Evolutionary conservation across 257 asterid genomes (phyloP).

Genomic region (Jaltomata sinuosa): DNA sequence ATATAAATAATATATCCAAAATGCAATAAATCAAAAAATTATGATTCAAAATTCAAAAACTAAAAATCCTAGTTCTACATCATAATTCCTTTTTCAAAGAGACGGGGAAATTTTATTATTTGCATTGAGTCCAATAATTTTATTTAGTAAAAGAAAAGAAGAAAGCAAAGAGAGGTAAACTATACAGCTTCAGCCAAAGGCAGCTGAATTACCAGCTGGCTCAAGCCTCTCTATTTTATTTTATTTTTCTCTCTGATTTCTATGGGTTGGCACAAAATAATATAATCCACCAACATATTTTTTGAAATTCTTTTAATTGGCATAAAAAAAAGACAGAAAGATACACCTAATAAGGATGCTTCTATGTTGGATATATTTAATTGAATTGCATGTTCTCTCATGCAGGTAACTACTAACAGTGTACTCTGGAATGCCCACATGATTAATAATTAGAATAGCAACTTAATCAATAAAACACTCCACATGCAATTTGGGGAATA

Average conservation of each 20-base stretch:
- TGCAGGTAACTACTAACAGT: background rate
- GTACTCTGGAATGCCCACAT: background rate
- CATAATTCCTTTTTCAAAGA: too few species aligned
- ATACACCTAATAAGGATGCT: conserved; percentile 27
- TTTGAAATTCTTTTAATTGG: background rate
- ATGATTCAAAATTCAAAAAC: too few species aligned
- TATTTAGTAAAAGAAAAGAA: background rate
- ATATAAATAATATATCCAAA: too few species aligned
- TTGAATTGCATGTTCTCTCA: conserved; percentile 13
- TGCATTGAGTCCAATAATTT: background rate
- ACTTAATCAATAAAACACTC: background rate
- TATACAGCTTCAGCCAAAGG: background rate
- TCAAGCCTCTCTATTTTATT: conserved; percentile 1
- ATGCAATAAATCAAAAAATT: too few species aligned
- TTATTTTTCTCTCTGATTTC: background rate
- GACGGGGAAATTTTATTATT: too few species aligned
- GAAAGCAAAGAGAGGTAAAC: background rate
- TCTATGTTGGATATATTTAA: background rate
- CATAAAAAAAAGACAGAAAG: background rate
- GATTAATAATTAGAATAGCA: background rate
- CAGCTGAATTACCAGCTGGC: conserved; percentile 13
- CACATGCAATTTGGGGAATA: background rate
- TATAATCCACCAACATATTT: background rate
- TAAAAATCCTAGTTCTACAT: too few species aligned
- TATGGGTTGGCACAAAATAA: conserved; percentile 8